Conservation (phyloP, 306 rosid species). For the Dicorynia guianensis region DNA sequence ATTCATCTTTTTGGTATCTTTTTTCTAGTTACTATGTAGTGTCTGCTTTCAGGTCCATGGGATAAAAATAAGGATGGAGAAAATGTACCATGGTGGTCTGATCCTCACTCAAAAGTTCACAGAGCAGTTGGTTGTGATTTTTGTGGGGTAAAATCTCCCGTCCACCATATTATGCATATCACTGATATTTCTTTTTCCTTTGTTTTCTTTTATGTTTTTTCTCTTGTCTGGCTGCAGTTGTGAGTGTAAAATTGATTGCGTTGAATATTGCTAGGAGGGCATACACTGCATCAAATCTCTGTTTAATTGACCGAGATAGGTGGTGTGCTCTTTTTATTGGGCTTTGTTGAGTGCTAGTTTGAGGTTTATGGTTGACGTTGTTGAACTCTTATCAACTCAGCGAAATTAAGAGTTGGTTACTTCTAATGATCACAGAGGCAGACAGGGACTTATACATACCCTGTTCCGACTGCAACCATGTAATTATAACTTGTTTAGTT, state of each 20-base stretch:
- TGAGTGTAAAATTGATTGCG: constrained; percentile 29
- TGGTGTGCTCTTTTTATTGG: neutral
- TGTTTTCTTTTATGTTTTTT: neutral
- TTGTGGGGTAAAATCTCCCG: constrained; percentile 78
- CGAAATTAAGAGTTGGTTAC: neutral
- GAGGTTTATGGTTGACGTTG: neutral
- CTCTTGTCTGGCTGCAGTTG: neutral
- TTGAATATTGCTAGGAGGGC: neutral
- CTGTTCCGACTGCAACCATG: constrained; percentile 25
- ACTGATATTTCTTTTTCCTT: constrained; percentile 9
- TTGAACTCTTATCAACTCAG: no score
- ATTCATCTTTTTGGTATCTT: constrained; percentile 21
- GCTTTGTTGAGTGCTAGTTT: constrained; percentile 14
- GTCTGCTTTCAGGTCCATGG: constrained; percentile 58
- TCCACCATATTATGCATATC: constrained; percentile 27
- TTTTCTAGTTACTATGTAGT: constrained; percentile 31
- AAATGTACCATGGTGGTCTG: constrained; percentile 38
- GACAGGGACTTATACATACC: constrained; percentile 11
- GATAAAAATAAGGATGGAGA: constrained; percentile 37
- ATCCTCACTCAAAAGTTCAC: constrained; percentile 56
- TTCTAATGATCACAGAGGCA: neutral
- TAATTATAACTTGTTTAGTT: constrained; percentile 4
- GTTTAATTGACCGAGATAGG: neutral
- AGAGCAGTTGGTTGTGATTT: constrained; percentile 70
- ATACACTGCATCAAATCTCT: neutral